These are phyloP conservation scores for Solanum hybrid DNA, from an alignment of 305 asterid species.

Conservation along the genomic window DNA sequence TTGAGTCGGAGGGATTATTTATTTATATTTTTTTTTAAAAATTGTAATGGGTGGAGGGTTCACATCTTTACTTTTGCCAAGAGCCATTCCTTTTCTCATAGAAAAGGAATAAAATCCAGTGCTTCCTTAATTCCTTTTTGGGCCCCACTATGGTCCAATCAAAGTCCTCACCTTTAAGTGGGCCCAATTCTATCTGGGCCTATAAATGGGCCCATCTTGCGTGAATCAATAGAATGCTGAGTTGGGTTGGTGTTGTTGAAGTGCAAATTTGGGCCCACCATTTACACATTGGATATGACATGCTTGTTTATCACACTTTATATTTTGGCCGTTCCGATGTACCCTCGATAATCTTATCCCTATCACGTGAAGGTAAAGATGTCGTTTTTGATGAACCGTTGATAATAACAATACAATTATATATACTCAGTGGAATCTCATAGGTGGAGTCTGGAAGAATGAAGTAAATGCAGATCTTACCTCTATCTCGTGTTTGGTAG, in stretches of 20 bases:
- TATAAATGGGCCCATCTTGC: conserved; percentile 26
- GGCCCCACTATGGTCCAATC: conserved; percentile 23
- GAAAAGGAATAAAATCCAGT: conserved; percentile 39
- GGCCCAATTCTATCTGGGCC: conserved; percentile 23
- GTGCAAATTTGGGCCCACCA: conserved; percentile 62
- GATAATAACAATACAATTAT: not conserved
- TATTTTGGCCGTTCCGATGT: not conserved
- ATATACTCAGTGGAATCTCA: not conserved
- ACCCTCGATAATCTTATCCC: not conserved
- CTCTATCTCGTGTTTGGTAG: not conserved
- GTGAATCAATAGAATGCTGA: conserved; percentile 38
- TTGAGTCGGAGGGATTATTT: not conserved
- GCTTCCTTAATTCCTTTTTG: conserved; percentile 28
- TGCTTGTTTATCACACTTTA: conserved; percentile 32
- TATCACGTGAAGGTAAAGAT: not conserved
- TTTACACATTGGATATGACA: conserved; percentile 25
- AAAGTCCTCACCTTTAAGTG: conserved; percentile 13
- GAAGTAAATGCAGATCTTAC: not conserved
- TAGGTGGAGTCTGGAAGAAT: not conserved
- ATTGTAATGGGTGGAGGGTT: conserved; percentile 41
- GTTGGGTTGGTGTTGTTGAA: conserved; percentile 54
- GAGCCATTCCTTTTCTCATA: conserved; percentile 41
- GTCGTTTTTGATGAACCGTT: not conserved
- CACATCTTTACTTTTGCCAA: conserved; percentile 28
- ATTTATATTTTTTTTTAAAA: no score